Percentiles rank a stretch among this genome's conserved stretches.
Evolutionary conservation across 139 green algal genomes (phyloP).

Genomic region (Coccomyxa sp.): DNA sequence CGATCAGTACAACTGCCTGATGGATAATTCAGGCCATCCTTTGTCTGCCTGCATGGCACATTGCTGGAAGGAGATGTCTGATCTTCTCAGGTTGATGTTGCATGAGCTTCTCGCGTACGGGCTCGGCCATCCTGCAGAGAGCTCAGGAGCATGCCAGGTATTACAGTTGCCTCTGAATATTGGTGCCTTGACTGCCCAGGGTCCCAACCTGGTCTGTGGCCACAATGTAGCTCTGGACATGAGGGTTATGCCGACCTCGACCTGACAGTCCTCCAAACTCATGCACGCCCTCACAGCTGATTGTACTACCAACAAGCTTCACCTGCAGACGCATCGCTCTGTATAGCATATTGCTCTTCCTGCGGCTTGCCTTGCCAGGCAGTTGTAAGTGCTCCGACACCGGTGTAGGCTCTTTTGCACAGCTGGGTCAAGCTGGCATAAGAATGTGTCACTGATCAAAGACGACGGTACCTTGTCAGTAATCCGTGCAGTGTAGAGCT

Average conservation of each 20-base stretch:
- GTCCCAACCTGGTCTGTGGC: slow-evolving; percentile 37
- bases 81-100: background rate
- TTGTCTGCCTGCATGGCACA: no score
- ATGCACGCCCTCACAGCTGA: slow-evolving; percentile 30
- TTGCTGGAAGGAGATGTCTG: background rate
- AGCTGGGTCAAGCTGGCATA: background rate
- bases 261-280: background rate
- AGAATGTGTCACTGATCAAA: background rate
- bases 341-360: background rate
- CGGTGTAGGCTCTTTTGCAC: background rate
- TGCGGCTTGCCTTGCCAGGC: no score
- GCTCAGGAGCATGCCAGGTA: background rate
- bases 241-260: slow-evolving; percentile 13
- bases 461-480: background rate
- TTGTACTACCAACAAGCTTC: slow-evolving; percentile 51
- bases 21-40: no score
- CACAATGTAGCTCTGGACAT: slow-evolving; percentile 47
- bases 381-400: background rate
- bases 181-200: background rate
- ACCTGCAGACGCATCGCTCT: slow-evolving; percentile 11
- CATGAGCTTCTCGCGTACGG: background rate
- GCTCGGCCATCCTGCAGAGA: background rate
- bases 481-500: slow-evolving; percentile 29
- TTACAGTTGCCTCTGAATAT: background rate
- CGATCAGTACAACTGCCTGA: background rate